Evolutionary conservation across 768 basidiomycete genomes (phyloP).

Genomic region (Suillus subalutaceus): DNA sequence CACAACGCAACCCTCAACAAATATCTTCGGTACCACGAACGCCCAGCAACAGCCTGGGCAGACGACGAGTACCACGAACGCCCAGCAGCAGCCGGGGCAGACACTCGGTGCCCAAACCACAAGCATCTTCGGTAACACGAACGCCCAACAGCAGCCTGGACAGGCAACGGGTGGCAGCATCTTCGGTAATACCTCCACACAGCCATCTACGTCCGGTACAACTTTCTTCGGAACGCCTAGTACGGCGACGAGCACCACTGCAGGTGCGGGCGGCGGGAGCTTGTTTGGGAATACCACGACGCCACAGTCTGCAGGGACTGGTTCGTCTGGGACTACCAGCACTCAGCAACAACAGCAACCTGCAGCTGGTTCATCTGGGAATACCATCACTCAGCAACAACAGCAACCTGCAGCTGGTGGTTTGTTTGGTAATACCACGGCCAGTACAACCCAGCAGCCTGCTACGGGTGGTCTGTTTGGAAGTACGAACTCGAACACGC

Average conservation of each 20-base stretch:
- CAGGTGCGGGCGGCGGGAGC: conserved; percentile 9
- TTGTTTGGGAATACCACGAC: conserved; percentile 15
- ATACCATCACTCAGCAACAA: conserved; percentile 17
- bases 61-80: conserved; percentile 17
- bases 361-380: conserved; percentile 23
- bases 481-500: conserved; percentile 7
- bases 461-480: conserved; percentile 23
- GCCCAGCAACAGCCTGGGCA: conserved; percentile 12
- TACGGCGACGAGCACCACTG: conserved; percentile 2
- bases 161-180: conserved; percentile 21
- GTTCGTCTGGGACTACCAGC: conserved; percentile 18
- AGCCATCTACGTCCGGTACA: conserved; percentile 21
- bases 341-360: conserved; percentile 23
- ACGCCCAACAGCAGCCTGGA: conserved; percentile 12
- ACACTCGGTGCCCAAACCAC: not conserved
- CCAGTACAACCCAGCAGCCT: conserved; percentile 20
- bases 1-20: conserved; percentile 4
- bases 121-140: conserved; percentile 14
- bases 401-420: conserved; percentile 24
- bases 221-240: not conserved
- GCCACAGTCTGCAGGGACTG: conserved; percentile 17
- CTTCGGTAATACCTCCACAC: conserved; percentile 23
- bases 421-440: conserved; percentile 27
- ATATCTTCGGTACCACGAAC: conserved; percentile 13
- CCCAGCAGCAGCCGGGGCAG: conserved; percentile 12